phyloP scores from a whole-genome alignment of 2,329 filamentous ascomycete genomes.

The Ceratocystis eucalypticola region DNA sequence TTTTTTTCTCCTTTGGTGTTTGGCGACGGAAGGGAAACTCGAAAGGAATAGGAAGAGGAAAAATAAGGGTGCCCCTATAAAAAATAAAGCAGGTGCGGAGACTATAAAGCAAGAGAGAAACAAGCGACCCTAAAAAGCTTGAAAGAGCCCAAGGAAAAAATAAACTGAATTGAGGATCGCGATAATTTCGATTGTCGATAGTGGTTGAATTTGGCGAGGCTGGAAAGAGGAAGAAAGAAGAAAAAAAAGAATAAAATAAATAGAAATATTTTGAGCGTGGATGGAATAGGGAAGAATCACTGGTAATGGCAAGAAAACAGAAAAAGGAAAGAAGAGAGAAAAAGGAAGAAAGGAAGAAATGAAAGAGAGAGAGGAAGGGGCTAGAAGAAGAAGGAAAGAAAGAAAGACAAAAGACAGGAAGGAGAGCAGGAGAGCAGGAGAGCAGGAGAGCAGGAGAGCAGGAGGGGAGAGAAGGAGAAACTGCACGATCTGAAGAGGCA shows the following conservation, averaged over 20 bases:
- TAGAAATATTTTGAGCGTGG: background rate
- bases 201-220: slow-evolving; percentile 14
- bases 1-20: background rate
- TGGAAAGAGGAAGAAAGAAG: slow-evolving; percentile 11
- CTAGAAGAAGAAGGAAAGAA: too few relatives aligned
- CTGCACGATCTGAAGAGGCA: too few relatives aligned
- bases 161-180: background rate
- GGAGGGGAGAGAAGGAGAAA: too few relatives aligned
- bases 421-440: too few relatives aligned
- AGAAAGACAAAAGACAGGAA: too few relatives aligned
- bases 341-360: background rate
- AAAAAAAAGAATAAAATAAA: slow-evolving; percentile 9
- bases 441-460: too few relatives aligned
- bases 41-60: slow-evolving; percentile 5
- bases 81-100: background rate
- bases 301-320: background rate
- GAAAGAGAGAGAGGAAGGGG: too few relatives aligned
- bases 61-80: background rate
- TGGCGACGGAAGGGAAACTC: background rate
- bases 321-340: slow-evolving; percentile 8
- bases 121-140: background rate
- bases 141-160: background rate
- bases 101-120: slow-evolving; percentile 4
- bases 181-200: background rate
- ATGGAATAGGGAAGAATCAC: background rate